phyloP scores from a whole-genome alignment of 257 asterid species.

The Solanum tacnaense region DNA sequence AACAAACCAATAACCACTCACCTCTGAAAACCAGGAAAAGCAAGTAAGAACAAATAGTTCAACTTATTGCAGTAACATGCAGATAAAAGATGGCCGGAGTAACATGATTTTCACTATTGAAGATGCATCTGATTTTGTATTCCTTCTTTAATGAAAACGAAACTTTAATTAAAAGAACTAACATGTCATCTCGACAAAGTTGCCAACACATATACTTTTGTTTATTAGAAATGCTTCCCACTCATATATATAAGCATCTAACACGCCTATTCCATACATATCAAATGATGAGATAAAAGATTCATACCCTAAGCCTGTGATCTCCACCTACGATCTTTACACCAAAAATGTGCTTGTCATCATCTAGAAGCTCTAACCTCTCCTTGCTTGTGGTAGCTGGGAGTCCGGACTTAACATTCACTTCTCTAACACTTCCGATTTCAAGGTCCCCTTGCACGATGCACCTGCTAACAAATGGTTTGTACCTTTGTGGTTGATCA shows the following conservation, averaged over 20 bases:
- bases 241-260: not conserved
- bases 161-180: not conserved
- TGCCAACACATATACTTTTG: not conserved
- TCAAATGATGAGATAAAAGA: not conserved
- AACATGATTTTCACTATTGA: not conserved
- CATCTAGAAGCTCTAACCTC: slow-evolving; percentile 71
- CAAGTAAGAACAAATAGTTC: not conserved
- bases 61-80: not conserved
- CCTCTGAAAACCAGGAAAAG: not conserved
- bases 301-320: slow-evolving; percentile 73
- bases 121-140: not conserved
- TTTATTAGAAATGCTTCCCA: not conserved
- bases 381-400: slow-evolving; percentile 91
- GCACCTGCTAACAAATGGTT: slow-evolving; percentile 84
- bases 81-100: not conserved
- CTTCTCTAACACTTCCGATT: slow-evolving; percentile 84
- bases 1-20: not conserved
- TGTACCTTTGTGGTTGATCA: slow-evolving; percentile 92
- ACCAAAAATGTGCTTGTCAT: slow-evolving; percentile 67
- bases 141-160: not conserved
- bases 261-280: not conserved
- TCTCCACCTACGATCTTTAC: slow-evolving; percentile 88
- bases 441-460: slow-evolving; percentile 62
- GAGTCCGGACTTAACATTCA: slow-evolving; percentile 74
- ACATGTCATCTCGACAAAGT: not conserved